Conservation (phyloP, 1,284 basidiomycete genomes). For the Fomitopsis betulina region DNA sequence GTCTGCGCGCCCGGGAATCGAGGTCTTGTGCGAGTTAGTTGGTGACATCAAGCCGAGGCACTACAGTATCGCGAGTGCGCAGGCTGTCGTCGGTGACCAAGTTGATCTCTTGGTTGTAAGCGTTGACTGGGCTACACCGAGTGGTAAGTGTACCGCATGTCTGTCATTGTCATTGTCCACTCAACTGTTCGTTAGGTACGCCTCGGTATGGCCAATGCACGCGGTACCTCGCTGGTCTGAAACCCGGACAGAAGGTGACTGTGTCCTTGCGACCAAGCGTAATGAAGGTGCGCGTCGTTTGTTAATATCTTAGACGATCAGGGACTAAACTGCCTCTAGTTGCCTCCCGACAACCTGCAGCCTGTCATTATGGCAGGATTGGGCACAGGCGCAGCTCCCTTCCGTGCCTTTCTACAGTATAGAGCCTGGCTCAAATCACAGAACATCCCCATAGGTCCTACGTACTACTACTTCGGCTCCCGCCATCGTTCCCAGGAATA, state of each 20-base stretch:
- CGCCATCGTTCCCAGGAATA: constrained; percentile 94
- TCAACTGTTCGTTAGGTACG: constrained; percentile 44
- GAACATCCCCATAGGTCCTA: constrained; percentile 81
- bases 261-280: constrained; percentile 98
- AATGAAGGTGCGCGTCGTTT: constrained; percentile 78
- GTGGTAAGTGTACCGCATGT: constrained; percentile 48
- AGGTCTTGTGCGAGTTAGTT: constrained; percentile 82
- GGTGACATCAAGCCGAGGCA: constrained; percentile 97
- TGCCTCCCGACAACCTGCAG: constrained; percentile 81
- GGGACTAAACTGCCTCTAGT: constrained; percentile 33
- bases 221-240: constrained; percentile 84
- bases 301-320: background rate
- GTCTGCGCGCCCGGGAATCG: constrained; percentile 77
- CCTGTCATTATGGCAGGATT: constrained; percentile 99
- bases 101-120: constrained; percentile 95
- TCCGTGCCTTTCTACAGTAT: constrained; percentile 97
- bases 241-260: constrained; percentile 89
- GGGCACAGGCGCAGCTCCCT: constrained; percentile 96
- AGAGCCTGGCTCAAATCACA: constrained; percentile 80
- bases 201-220: constrained; percentile 94
- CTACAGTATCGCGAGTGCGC: constrained; percentile 96
- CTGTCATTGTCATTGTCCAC: background rate
- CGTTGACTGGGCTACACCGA: constrained; percentile 89
- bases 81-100: constrained; percentile 90
- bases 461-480: constrained; percentile 98